A percentile compares a stretch with the other conserved stretches of the same genome.
These are phyloP conservation scores for Bimuria novae-zelandiae DNA, from an alignment of 2,329 filamentous ascomycete genomes.

Conservation along the genomic window DNA sequence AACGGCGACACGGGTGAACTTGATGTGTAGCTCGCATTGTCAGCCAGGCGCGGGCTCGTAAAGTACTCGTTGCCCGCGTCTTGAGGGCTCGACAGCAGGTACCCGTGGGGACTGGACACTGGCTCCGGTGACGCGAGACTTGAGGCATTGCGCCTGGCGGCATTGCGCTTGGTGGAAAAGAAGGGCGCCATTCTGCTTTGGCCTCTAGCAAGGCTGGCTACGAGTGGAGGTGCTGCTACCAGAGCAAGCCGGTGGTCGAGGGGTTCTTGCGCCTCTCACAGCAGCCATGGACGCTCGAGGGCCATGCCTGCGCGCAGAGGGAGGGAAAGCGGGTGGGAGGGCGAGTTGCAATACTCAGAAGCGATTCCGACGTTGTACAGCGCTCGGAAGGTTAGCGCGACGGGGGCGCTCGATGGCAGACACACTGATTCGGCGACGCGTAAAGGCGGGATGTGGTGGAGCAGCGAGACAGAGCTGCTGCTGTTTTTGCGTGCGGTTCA, in stretches of 20 bases:
- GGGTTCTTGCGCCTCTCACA: constrained; percentile 34
- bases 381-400: constrained; percentile 19
- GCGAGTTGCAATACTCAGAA: constrained; percentile 2
- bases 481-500: not conserved
- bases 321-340: constrained; percentile 12
- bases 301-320: constrained; percentile 28
- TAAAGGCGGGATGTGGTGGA: constrained; percentile 9
- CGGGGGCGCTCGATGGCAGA: not conserved
- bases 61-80: constrained; percentile 34
- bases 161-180: constrained; percentile 47
- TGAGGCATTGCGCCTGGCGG: constrained; percentile 45
- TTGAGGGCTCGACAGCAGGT: constrained; percentile 34
- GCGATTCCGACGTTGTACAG: constrained; percentile 30
- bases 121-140: constrained; percentile 41
- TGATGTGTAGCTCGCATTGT: constrained; percentile 35
- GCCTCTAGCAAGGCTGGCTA: not conserved
- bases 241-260: not conserved
- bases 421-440: constrained; percentile 11
- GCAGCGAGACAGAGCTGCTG: constrained; percentile 9
- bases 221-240: not conserved
- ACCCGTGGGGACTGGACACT: constrained; percentile 28
- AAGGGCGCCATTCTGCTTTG: constrained; percentile 43
- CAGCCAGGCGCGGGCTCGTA: constrained; percentile 35
- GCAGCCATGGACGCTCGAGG: constrained; percentile 35
- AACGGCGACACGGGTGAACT: constrained; percentile 45